Evolutionary conservation across 2,329 filamentous ascomycete genomes (phyloP).

Genomic region (Aschersonia sp.): DNA sequence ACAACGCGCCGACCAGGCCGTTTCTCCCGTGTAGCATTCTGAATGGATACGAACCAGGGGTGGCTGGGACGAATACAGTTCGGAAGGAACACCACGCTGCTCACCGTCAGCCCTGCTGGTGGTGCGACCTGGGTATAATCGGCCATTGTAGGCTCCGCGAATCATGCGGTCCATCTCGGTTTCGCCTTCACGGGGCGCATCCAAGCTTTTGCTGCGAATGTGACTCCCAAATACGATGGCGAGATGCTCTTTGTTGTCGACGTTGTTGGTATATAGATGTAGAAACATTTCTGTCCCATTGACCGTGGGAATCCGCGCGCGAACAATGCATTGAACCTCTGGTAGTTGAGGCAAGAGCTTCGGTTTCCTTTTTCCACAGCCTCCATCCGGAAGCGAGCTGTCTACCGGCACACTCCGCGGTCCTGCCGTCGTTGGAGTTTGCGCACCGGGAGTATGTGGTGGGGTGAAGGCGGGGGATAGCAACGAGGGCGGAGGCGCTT

Average conservation of each 20-base stretch:
- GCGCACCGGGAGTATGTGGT: conserved; percentile 45
- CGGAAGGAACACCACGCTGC: background rate
- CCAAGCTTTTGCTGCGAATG: conserved; percentile 61
- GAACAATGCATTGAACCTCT: conserved; percentile 81
- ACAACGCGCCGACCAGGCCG: conserved; percentile 93
- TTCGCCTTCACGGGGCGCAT: conserved; percentile 58
- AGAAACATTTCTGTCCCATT: conserved; percentile 92
- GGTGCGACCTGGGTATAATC: conserved; percentile 71
- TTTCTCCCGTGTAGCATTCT: conserved; percentile 97
- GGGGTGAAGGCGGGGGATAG: conserved; percentile 80
- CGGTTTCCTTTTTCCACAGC: conserved; percentile 50
- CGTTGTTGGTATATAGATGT: conserved; percentile 83
- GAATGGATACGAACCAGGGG: conserved; percentile 91
- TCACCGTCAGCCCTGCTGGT: conserved; percentile 41
- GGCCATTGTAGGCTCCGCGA: conserved; percentile 79
- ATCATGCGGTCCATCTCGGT: conserved; percentile 88
- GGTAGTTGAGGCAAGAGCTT: conserved; percentile 64
- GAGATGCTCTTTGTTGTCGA: conserved; percentile 89
- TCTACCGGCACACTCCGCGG: conserved; percentile 45
- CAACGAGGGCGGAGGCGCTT: conserved; percentile 45
- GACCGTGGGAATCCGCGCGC: conserved; percentile 87
- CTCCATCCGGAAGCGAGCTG: conserved; percentile 40
- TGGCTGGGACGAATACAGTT: conserved; percentile 6
- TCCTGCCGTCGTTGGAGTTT: conserved; percentile 29
- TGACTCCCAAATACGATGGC: conserved; percentile 89